Evolutionary conservation across 495 filamentous ascomycete species (phyloP).

Genomic region (Penicillium goetzii): DNA sequence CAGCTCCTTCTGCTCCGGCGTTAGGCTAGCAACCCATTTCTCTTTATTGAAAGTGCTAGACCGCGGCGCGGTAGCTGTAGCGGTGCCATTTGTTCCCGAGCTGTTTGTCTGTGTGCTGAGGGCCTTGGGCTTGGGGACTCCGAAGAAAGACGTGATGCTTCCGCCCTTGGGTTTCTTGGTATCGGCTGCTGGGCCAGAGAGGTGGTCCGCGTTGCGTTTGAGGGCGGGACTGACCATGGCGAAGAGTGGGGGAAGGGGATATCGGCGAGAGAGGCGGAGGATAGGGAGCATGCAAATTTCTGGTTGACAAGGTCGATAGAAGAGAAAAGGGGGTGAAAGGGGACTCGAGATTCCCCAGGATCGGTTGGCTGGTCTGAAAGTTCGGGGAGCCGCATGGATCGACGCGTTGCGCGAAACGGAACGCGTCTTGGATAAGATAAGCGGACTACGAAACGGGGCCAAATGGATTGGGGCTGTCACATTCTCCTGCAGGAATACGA

Average conservation of each 20-base stretch:
- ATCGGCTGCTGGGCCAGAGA: constrained; percentile 29
- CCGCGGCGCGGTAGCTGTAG: constrained; percentile 15
- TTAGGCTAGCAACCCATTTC: constrained; percentile 80
- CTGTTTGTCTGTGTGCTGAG: constrained; percentile 29
- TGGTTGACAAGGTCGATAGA: not conserved
- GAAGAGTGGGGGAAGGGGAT: constrained; percentile 9
- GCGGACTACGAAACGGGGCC: constrained; percentile 8
- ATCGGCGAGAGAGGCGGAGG: not conserved
- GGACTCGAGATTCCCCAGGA: not conserved
- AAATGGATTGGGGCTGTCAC: not conserved
- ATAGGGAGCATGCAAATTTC: constrained; percentile 2
- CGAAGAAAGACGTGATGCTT: constrained; percentile 70
- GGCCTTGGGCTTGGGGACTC: constrained; percentile 53
- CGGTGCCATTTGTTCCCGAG: constrained; percentile 5
- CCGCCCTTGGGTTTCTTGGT: constrained; percentile 70
- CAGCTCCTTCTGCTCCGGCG: constrained; percentile 77
- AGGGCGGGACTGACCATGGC: constrained; percentile 37
- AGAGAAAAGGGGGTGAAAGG: not conserved
- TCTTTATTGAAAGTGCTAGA: constrained; percentile 77
- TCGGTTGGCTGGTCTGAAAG: not conserved
- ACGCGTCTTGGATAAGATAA: constrained; percentile 23
- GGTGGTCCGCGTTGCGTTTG: constrained; percentile 44
- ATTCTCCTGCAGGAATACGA: not conserved
- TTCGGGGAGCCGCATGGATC: constrained; percentile 11
- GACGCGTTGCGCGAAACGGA: constrained; percentile 24